Base-by-base conservation (phyloP, 2,329 filamentous ascomycete genomes). In the Beauveria scarabaeidicola region DNA sequence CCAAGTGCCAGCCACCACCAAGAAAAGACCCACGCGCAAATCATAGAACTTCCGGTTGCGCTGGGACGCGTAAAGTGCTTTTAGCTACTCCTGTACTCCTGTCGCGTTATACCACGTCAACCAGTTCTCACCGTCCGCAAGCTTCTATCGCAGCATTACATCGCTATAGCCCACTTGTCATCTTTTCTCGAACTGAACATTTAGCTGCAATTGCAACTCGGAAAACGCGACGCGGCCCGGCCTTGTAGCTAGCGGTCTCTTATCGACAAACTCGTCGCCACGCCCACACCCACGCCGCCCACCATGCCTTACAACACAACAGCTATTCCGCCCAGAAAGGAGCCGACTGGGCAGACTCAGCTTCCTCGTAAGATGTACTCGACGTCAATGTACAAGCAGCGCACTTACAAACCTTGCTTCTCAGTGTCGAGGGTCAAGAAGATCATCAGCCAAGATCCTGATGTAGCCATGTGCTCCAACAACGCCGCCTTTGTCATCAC, bases 401-500 rank as follows among this genome's bases (percentile, higher is more conserved):
- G 21, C 32, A 2, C n/a, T 29, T 38, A 48, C 58, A 62, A 3
- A 65, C 8, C 8, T 61, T 61, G 36, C 61, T 53, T 43, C 13
- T 15, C 13, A 97, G 94, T 97, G 59, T 90, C 94, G 19, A 85
- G 94, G 68, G 90, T 99, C 61, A 97, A 97, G 76, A 96, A 96
- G 76, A 96, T 99, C 70, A 90, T 99, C 62, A 83, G 85, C 52
- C 83, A 91, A 61, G 94, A 99, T 73, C 85, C 90, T 47, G 93
- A 97, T 63, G 89, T 96, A 63, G 80, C 79, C 63, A 84, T 89
- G 70, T 96, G 91, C 73, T 96, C 92, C 51, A 96, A 92, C 73
- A 96, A 96, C 69, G 93, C 93, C 58, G 89, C 92, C 21, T 97
- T 97, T 72, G 86, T 93, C 60, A 95, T 97, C 68, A 92, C 93